Base-by-base conservation (phyloP, 345 rosid genomes). In the Citrus glauca region DNA sequence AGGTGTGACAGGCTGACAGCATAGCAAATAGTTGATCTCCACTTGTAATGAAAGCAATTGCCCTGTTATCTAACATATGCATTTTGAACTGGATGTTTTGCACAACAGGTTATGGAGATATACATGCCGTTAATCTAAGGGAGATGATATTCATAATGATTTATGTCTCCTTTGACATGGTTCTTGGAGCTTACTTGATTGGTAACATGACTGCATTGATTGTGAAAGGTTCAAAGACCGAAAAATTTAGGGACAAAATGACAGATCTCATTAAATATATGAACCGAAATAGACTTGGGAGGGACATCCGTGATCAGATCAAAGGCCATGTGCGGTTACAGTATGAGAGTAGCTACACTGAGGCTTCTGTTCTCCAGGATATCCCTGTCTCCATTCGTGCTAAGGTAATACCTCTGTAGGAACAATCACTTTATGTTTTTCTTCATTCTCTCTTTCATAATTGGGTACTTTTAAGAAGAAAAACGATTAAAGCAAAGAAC, bases 141-240 rank as follows among this genome's bases (percentile, higher is more conserved):
- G 99, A 96, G 86, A 96, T 96, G 99, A 91, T 96, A 84, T 96
- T 96, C 37, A 71, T 94, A 35, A 35, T 35, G 37, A 35, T 35
- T 35, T 35, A 35, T 35, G 37, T 94, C 72, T 96, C 99, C 9
- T 90, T 96, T 59, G 99, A 96, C 83, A 96, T 96, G 99, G 85
- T 96, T 87, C 94, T 96, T 9, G 95, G 99, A 69, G 98, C 99
- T 19, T 96, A 96, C 84, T 84, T 96, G 79, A 91, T 94, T 40
- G 99, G 99, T 84, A 96, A 96, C 86, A 96, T 94, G 91, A 96
- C 99, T 40, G 99, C 99, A 10, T 84, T 96, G 85, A 94, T 91
- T 27, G 99, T 96, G 32, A 96, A 96, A 89, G 99, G 99, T 73
- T 96, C 99, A 53, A 96, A 96, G 82, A 96, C 99, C 2, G 98